A percentile compares a stretch with the other conserved stretches of the same genome.
Conservation (phyloP, 2,329 filamentous ascomycete genomes). For the Ceratocystis diversiconidia region DNA sequence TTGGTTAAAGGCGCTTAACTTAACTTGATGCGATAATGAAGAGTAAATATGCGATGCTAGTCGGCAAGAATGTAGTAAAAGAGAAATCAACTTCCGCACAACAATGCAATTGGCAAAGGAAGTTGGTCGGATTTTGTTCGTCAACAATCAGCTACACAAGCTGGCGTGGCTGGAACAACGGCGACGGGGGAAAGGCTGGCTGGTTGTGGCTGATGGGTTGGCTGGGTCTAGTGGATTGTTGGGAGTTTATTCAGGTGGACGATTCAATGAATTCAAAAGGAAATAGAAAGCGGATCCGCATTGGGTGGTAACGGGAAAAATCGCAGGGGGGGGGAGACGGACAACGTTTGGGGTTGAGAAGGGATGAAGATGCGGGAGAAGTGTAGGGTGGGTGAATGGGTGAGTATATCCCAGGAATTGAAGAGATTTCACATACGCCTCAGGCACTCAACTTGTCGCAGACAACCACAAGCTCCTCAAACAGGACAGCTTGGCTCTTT, state of each 20-base stretch:
- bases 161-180: neutral
- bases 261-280: conserved; percentile 13
- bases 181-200: conserved; percentile 4
- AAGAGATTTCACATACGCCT: neutral
- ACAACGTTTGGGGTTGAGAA: neutral
- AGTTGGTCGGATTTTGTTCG: too few relatives aligned
- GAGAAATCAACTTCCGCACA: neutral
- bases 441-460: neutral
- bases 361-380: neutral
- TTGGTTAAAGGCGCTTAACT: neutral
- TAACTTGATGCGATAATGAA: neutral
- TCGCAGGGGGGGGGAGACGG: neutral
- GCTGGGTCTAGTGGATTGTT: neutral
- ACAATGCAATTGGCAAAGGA: neutral
- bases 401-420: neutral
- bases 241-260: conserved; percentile 4
- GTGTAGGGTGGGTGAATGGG: neutral
- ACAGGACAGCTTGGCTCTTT: neutral
- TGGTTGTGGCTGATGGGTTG: neutral
- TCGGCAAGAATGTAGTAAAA: neutral
- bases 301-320: conserved; percentile 16
- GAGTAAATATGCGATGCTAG: neutral
- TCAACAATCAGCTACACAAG: too few relatives aligned
- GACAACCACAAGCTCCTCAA: neutral
- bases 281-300: conserved; percentile 15